phyloP scores from a whole-genome alignment of 2,329 filamentous ascomycete genomes.

The Diplocarpon rosae region DNA sequence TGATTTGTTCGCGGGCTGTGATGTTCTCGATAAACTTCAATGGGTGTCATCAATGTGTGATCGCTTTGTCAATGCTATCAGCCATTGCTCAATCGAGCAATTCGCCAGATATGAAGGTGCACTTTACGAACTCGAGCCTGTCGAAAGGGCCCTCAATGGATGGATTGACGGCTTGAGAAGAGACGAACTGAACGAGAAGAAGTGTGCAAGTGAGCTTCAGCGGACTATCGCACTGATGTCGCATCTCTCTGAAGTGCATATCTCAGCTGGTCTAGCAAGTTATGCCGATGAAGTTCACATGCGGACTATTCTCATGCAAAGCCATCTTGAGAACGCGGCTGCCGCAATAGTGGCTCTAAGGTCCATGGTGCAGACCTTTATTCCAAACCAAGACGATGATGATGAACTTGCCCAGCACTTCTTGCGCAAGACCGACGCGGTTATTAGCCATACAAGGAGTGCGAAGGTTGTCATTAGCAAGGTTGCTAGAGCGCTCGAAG shows the following conservation, averaged over 20 bases:
- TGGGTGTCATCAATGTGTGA: conserved; percentile 78
- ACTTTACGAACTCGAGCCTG: conserved; percentile 78
- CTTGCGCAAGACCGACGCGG: conserved; percentile 55
- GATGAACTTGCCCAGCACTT: conserved; percentile 60
- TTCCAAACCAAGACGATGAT: conserved; percentile 47
- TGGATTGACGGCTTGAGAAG: conserved; percentile 79
- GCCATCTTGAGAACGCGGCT: conserved; percentile 69
- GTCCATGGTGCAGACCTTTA: conserved; percentile 53
- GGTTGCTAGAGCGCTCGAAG: conserved; percentile 63
- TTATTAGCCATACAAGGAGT: conserved; percentile 67
- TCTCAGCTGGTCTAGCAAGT: conserved; percentile 56
- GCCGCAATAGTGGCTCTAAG: conserved; percentile 53
- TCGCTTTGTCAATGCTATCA: conserved; percentile 72
- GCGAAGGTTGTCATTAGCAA: conserved; percentile 77
- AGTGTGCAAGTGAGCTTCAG: conserved; percentile 71
- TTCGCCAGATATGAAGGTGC: conserved; percentile 73
- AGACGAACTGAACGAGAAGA: conserved; percentile 76
- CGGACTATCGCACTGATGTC: conserved; percentile 75
- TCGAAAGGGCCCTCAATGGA: conserved; percentile 77
- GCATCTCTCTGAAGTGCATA: conserved; percentile 75
- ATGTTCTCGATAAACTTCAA: conserved; percentile 73
- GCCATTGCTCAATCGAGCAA: conserved; percentile 63
- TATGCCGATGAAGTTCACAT: conserved; percentile 74
- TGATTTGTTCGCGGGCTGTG: conserved; percentile 68
- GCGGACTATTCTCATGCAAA: conserved; percentile 65